phyloP scores from a whole-genome alignment of 2,329 filamentous ascomycete genomes.

The Elsinoe fawcettii region DNA sequence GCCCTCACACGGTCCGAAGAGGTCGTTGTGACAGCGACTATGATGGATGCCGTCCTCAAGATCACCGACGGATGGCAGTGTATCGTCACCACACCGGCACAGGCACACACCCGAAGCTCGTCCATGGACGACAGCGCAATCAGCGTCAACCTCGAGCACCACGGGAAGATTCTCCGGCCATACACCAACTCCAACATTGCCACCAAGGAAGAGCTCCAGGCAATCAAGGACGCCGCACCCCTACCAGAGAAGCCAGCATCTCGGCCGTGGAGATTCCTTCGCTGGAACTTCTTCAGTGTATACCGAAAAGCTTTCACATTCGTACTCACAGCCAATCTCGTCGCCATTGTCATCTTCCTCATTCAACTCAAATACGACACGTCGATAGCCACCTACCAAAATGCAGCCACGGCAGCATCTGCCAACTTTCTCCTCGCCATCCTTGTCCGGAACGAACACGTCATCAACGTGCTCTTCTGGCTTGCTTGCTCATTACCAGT shows the following conservation, averaged over 20 bases:
- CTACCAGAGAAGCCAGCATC: slow-evolving; percentile 20
- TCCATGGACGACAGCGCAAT: slow-evolving; percentile 10
- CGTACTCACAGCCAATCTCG: slow-evolving; percentile 25
- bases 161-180: not conserved
- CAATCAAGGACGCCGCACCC: slow-evolving; percentile 19
- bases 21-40: not conserved
- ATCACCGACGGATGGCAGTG: slow-evolving; percentile 10
- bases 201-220: slow-evolving; percentile 22
- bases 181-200: slow-evolving; percentile 20
- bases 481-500: slow-evolving; percentile 28
- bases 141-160: slow-evolving; percentile 6
- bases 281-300: slow-evolving; percentile 26
- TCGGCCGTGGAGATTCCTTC: slow-evolving; percentile 21
- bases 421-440: slow-evolving; percentile 30
- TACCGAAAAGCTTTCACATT: slow-evolving; percentile 28
- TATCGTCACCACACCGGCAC: not conserved
- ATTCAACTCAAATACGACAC: slow-evolving; percentile 13
- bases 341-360: slow-evolving; percentile 21
- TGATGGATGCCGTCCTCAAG: not conserved
- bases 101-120: not conserved
- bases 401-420: slow-evolving; percentile 29
- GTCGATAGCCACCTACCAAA: slow-evolving; percentile 21
- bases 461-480: slow-evolving; percentile 34
- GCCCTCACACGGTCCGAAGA: not conserved
- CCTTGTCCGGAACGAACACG: slow-evolving; percentile 34